Base-by-base conservation (phyloP, 73 alveolate species). In the Tetrahymena elliotti region DNA sequence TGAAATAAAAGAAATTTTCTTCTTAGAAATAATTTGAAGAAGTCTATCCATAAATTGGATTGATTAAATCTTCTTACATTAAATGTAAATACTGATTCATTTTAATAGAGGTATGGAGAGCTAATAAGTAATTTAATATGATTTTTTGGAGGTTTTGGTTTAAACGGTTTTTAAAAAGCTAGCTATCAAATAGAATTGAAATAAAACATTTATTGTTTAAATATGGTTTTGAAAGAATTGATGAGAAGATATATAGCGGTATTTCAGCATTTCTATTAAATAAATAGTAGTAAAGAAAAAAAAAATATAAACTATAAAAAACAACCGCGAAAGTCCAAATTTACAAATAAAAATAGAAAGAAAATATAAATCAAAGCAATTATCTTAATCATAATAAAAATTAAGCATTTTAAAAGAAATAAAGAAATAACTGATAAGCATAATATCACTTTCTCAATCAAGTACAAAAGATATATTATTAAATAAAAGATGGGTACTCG, bases 321-420 rank as follows among this genome's bases (percentile, higher is more conserved):
- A 68, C 88, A 68, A 68, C 88, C 88, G 88, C 88, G 88, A 68
- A 68, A 68, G 88, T 68, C 88, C 88, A 68, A 68, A 68, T 68
- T 68, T 68, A 68, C 88, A 68, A 68, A 68, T 68, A 68, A 68
- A 68, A 68, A 68, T 22, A 68, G 88, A 68, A 68, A 68, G 88
- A 31, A 68, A 68, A 68, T 68, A 24, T 68, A 24, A 68, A 68
- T 68, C 88, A 68, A 68, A 68, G 88, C n/a, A n/a, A 27, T 68
- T 68, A 68, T 68, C 88, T 27, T 68, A 68, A 68, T 68, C 88
- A 68, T 68, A 68, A 68, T 68, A 68, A 68, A 68, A 68, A 68
- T 68, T 68, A 68, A 68, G 88, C 88, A 68, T 68, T 68, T 68
- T 68, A 68, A 68, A 68, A 68, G 88, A 68, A 68, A 68, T 68